phyloP scores from a whole-genome alignment of 257 asterid species.

The Solanum medicagineum region DNA sequence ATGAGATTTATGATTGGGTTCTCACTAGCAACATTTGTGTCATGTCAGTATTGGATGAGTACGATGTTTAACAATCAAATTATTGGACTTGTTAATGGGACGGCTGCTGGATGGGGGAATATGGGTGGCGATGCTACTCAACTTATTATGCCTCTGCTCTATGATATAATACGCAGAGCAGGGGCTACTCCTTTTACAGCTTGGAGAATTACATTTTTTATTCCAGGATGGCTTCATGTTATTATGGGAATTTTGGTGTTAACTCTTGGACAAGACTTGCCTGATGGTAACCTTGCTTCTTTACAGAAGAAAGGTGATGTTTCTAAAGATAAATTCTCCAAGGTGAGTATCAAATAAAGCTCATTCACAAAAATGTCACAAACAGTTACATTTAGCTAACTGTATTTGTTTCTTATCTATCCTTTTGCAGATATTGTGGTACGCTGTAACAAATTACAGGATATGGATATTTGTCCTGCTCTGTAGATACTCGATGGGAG shows the following conservation, averaged over 20 bases:
- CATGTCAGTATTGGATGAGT: constrained; percentile 14
- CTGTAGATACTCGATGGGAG: constrained; percentile 53
- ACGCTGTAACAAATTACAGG: constrained; percentile 41
- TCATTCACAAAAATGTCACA: background rate
- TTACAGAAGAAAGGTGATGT: constrained; percentile 12
- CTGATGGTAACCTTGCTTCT: constrained; percentile 17
- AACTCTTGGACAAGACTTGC: constrained; percentile 12
- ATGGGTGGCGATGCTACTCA: constrained; percentile 21
- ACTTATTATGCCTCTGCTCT: constrained; percentile 13
- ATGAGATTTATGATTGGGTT: constrained; percentile 23
- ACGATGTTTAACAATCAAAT: constrained; percentile 7
- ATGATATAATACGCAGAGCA: background rate
- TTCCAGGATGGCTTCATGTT: constrained; percentile 10
- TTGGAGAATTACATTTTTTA: constrained; percentile 15
- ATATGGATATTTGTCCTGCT: constrained; percentile 52
- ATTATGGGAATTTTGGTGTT: constrained; percentile 15
- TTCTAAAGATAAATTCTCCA: constrained; percentile 6
- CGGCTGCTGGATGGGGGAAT: constrained; percentile 22
- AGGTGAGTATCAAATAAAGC: background rate
- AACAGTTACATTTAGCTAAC: background rate
- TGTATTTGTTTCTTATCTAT: background rate
- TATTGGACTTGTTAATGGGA: constrained; percentile 13
- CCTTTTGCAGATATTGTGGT: background rate
- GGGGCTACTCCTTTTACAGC: constrained; percentile 13
- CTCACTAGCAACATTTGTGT: constrained; percentile 16